phyloP scores from a whole-genome alignment of 2,329 filamentous ascomycete species.

The Coniella lustricola region DNA sequence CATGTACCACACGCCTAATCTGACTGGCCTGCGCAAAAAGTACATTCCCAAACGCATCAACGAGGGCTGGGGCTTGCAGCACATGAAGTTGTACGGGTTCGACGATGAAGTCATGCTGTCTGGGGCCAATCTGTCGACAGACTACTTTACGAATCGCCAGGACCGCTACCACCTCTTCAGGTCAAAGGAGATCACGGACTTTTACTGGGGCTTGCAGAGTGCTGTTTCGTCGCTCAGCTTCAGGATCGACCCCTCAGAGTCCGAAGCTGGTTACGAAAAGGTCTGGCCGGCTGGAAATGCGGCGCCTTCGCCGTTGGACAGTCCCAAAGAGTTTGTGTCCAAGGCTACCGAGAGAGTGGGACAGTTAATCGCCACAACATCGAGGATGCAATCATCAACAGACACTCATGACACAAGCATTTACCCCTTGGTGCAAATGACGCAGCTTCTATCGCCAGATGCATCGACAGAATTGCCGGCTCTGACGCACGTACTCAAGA shows the following conservation, averaged over 20 bases:
- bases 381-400: conserved; percentile 19
- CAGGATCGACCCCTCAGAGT: conserved; percentile 56
- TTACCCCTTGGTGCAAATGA: conserved; percentile 83
- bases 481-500: conserved; percentile 65
- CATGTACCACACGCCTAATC: conserved; percentile 96
- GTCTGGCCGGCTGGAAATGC: conserved; percentile 72
- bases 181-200: conserved; percentile 70
- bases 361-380: conserved; percentile 54
- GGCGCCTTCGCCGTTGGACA: conserved; percentile 65
- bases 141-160: conserved; percentile 95
- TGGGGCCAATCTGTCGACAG: conserved; percentile 82
- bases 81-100: conserved; percentile 97
- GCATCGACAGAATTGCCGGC: conserved; percentile 84
- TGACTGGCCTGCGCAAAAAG: conserved; percentile 79
- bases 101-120: conserved; percentile 95
- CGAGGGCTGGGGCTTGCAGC: conserved; percentile 95
- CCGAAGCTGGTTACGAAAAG: conserved; percentile 51
- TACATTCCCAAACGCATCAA: conserved; percentile 85
- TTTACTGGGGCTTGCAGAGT: conserved; percentile 72
- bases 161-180: conserved; percentile 91
- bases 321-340: conserved; percentile 61
- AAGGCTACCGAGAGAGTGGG: conserved; percentile 61
- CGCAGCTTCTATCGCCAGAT: conserved; percentile 71
- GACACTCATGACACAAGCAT: conserved; percentile 57
- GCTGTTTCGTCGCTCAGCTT: conserved; percentile 78